Conservation (phyloP, 1,284 basidiomycete genomes). For the Boletus smithii region DNA sequence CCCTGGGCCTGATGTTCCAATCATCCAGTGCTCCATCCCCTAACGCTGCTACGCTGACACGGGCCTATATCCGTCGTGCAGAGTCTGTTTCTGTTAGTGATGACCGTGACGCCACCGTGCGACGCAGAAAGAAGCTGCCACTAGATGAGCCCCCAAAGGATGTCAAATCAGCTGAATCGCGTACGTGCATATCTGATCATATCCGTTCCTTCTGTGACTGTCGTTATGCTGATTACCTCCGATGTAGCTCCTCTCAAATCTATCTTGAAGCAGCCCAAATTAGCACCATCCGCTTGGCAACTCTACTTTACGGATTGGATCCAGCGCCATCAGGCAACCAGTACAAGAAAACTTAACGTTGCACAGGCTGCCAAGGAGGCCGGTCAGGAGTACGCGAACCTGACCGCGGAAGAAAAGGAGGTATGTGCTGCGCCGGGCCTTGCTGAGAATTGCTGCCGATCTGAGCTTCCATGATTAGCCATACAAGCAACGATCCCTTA, state of each 20-base stretch:
- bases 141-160: slow-evolving; percentile 42
- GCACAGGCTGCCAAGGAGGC: slow-evolving; percentile 95
- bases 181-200: slow-evolving; percentile 31
- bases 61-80: slow-evolving; percentile 60
- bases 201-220: slow-evolving; percentile 31
- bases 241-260: slow-evolving; percentile 57
- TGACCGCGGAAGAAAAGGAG: slow-evolving; percentile 81
- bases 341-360: slow-evolving; percentile 85
- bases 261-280: slow-evolving; percentile 81
- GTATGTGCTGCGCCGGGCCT: slow-evolving; percentile 40
- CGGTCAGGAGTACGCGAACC: slow-evolving; percentile 82
- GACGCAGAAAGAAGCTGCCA: slow-evolving; percentile 56
- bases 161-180: slow-evolving; percentile 31
- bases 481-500: slow-evolving; percentile 78
- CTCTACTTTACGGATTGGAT: slow-evolving; percentile 97
- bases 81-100: slow-evolving; percentile 60
- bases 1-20: slow-evolving; percentile 67
- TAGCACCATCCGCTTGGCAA: slow-evolving; percentile 95
- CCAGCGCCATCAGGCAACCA: slow-evolving; percentile 79
- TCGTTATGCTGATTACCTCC: slow-evolving; percentile 29
- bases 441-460: slow-evolving; percentile 32
- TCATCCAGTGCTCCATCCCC: slow-evolving; percentile 67
- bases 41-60: slow-evolving; percentile 43
- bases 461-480: slow-evolving; percentile 47
- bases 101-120: slow-evolving; percentile 68